Evolutionary conservation across 2,329 filamentous ascomycete species (phyloP), one percentile per base, ranked within the genome.

Genomic region (Akanthomyces uredinophilus): DNA sequence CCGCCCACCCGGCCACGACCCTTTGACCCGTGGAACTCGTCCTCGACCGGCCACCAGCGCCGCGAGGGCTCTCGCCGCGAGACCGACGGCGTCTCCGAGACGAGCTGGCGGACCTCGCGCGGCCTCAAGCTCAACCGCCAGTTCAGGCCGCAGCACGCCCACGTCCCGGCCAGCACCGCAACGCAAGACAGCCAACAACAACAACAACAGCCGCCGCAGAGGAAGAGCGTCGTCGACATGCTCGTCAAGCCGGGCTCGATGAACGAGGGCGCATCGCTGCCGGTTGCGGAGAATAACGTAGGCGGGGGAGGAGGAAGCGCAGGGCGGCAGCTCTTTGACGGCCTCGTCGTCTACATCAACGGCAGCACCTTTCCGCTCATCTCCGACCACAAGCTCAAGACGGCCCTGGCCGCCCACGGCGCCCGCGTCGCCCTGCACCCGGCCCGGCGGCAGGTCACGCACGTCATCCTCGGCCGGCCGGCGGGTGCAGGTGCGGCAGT

Each of bases 371-470:
- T 87, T 64, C 92, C 93, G 1, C 74, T 86, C 27, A 83, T 96
- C 65, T 96, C 91, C 16, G 93, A 97, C 73, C 90, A 96, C 77
- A 89, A 85, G 71, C 83, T 97, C 62, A 96, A 95, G 78, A 87
- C 87, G 61, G 74, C 96, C 18, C 82, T 97, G 43, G 85, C 83
- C 5, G 81, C 86, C 62, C 86, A 96, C 70, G 94, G 93, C 22
- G 94, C 86, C 1, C 79, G 77, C 47, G 80, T 91, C 67, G 88
- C 90, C 4, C 82, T 92, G 41, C 81, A 86, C 63, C 83, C 96
- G 11, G 88, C 85, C 11, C 84, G 91, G 50, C 83, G 86, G 43
- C 83, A 82, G 56, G 91, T 96, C 66, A 96, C 92, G 39, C 93
- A 97, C 74, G 89, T 97, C 64, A 89, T 97, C 62, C 75, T 96